Conservation (phyloP, 2,329 filamentous ascomycete genomes). For the Ophiostoma himal-ulmi region DNA sequence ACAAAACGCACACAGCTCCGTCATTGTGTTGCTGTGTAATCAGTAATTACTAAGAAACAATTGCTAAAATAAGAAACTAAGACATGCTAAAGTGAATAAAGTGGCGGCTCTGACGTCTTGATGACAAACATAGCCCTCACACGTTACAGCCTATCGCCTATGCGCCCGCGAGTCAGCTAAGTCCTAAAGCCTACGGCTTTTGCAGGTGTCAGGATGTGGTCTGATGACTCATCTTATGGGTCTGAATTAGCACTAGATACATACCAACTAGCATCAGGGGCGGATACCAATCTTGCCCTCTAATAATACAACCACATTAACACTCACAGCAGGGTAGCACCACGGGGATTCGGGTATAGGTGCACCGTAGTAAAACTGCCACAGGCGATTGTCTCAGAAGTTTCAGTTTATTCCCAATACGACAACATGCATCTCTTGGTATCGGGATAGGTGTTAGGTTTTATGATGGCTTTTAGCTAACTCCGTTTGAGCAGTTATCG, state of each 20-base stretch:
- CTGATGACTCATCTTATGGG: too few species aligned
- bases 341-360: too few species aligned
- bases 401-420: too few species aligned
- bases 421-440: neutral
- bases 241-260: too few species aligned
- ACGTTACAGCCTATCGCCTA: neutral
- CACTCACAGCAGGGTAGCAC: neutral
- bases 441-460: neutral
- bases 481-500: neutral
- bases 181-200: neutral
- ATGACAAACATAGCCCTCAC: too few species aligned
- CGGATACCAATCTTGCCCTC: too few species aligned
- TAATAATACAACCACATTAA: too few species aligned
- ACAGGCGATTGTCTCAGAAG: too few species aligned
- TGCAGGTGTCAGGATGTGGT: too few species aligned
- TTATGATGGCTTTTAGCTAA: neutral
- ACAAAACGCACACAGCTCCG: constrained; percentile 9
- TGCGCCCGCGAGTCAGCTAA: neutral
- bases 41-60: neutral
- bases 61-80: neutral
- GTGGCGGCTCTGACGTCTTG: too few species aligned
- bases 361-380: too few species aligned
- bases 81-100: neutral
- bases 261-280: too few species aligned
- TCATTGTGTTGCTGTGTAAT: neutral